Base-by-base conservation (phyloP, 768 basidiomycete species). In the Agrocybe pediades region DNA sequence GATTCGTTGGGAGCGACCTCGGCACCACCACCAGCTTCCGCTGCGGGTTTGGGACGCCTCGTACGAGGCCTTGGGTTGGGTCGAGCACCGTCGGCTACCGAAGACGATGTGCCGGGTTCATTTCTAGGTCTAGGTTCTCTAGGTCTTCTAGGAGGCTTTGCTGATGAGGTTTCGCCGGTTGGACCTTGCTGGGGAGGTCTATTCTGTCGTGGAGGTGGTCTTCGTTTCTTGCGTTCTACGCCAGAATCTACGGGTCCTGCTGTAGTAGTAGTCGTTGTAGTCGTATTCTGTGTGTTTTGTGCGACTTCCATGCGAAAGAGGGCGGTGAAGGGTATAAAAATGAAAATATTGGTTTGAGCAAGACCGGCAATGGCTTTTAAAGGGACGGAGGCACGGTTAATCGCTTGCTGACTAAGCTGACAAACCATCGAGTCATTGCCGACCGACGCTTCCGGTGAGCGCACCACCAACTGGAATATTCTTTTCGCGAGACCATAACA, bases 51-150 rank as follows among this genome's bases (percentile, higher is more conserved):
- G 9, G 23, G 29, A 2, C 40, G 45, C 36, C 55, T 49, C 13
- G 54, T 51, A 16, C 51, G 50, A 19, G 54, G 44, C 27, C 55
- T 47, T 9, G 54, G 45, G 26, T 26, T 44, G 1, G 46, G 9
- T 21, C 21, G 29, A 16, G 41, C 15, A 19, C 41, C 39, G 4
- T 45, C 51, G 39, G 39, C 59, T 16, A 42, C 49, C 4, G 41
- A 44, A 44, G 55, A 54, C 23, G 59, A 54, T 3, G 59, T 54
- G 19, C 55, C 54, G 15, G 55, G 53, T 8, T 60, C 59, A 44
- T 54, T 60, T 2, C 46, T 30, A 24, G 19, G 8, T 6, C 20
- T 21, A 25, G 43, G 40, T 21, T 41, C 16, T 13, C 51, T 41
- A 20, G 26, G 50, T 49, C 41, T 39, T 44, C 55, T 42, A 42